Evolutionary conservation across 345 rosid species (phyloP), one percentile per base, ranked within the genome.

Genomic region (Citrus cavaleriei): DNA sequence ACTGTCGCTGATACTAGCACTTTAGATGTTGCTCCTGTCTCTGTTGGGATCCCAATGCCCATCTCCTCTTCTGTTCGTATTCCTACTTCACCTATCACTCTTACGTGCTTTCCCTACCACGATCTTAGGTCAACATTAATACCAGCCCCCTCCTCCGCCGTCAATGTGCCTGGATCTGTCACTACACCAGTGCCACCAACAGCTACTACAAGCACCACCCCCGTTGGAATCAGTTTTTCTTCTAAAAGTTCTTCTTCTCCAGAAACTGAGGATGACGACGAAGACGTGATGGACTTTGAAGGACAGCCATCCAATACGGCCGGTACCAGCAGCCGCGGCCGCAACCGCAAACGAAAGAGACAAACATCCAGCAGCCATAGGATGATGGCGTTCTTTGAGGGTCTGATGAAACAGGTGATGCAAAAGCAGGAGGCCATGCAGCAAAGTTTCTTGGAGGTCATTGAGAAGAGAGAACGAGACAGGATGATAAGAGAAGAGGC

Each of bases 341-440:
- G 51, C 51, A 46, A 12, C 78, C 94, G 90, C 63, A 94, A 92
- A 81, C 89, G 97, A 38, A 94, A 90, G 80, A 84, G 97, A 78
- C 84, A 40, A 21, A 72, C 83, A 25, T 83, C 68, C 34, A 81
- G 84, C 12, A 78, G 73, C 72, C 73, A 79, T 24, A 84, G 88
- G 86, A 94, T 90, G 94, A 91, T 91, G 97, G 91, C 88, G 10
- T 78, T 88, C 78, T 89, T 94, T 14, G 89, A 93, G 78, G 80
- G 90, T 34, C 81, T 94, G 67, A 89, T 91, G 87, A 91, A 85
- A 73, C 88, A 91, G 78, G 93, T 93, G 64, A 86, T 93, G 91
- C 92, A 91, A 70, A 91, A 93, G 83, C 98, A 94, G 81, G 93
- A 92, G 66, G 83, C 83, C 3, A 88, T 94, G 97, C 98, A 93